Evolutionary conservation across 176 grass and related monocot genomes (phyloP).

Genomic region (Alopecurus myosuroides): DNA sequence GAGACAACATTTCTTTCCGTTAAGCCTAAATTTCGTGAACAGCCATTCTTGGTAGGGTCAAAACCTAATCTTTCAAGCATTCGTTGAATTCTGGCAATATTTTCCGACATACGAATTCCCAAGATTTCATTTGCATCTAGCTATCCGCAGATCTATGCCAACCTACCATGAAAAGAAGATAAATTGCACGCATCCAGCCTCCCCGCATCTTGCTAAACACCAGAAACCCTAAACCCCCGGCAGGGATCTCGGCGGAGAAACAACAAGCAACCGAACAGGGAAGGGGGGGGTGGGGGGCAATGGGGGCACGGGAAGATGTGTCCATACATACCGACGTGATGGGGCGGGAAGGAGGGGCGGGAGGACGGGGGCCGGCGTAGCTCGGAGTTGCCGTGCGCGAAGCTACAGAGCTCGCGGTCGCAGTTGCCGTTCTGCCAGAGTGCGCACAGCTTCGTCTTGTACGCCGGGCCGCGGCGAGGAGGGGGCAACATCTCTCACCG

Average conservation of each 20-base stretch:
- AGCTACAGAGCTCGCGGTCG: slow-evolving; percentile 69
- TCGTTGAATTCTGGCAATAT: background rate
- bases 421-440: slow-evolving; percentile 73
- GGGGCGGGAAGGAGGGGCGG: slow-evolving; percentile 33
- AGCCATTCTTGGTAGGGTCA: background rate
- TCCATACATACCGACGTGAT: slow-evolving; percentile 27
- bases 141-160: background rate
- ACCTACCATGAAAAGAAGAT: background rate
- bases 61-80: background rate
- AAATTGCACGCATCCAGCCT: background rate
- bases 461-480: slow-evolving; percentile 56
- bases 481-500: slow-evolving; percentile 23
- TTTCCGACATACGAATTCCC: background rate
- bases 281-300: too few relatives aligned
- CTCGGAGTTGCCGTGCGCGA: slow-evolving; percentile 72
- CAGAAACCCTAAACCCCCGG: slow-evolving; percentile 8
- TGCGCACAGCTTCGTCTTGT: slow-evolving; percentile 91
- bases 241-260: background rate
- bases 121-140: background rate
- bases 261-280: background rate
- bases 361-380: slow-evolving; percentile 48
- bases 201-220: background rate
- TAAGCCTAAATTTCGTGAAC: slow-evolving; percentile 1
- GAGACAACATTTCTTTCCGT: background rate
- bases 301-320: background rate